phyloP scores from a whole-genome alignment of 148 eudicot genomes.

The Cornus suecica region DNA sequence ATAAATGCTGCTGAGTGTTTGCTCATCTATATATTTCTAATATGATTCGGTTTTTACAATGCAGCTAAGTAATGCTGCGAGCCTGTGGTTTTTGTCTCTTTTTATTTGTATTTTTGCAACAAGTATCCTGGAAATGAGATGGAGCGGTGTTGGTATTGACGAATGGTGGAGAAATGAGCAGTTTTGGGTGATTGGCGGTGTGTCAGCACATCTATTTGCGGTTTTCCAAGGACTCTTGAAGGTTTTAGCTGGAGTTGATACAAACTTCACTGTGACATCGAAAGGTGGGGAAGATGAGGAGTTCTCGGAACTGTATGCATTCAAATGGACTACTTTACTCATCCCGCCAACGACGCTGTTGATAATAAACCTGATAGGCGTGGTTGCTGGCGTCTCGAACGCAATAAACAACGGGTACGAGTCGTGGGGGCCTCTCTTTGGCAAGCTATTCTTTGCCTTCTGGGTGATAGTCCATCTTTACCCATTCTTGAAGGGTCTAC shows the following conservation, averaged over 20 bases:
- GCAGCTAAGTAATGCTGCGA: constrained; percentile 28
- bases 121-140: constrained; percentile 24
- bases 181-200: constrained; percentile 29
- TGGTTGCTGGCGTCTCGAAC: constrained; percentile 23
- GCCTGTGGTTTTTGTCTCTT: constrained; percentile 25
- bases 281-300: constrained; percentile 21
- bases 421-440: constrained; percentile 34
- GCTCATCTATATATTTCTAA: background rate
- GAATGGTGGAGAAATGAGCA: constrained; percentile 29
- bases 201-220: constrained; percentile 23
- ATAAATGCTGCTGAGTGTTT: constrained; percentile 4
- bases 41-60: background rate
- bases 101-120: constrained; percentile 24
- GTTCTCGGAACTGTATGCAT: constrained; percentile 24
- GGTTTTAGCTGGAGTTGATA: constrained; percentile 25
- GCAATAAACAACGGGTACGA: constrained; percentile 27
- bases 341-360: constrained; percentile 26
- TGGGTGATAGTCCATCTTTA: constrained; percentile 27
- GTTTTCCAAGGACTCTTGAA: constrained; percentile 23
- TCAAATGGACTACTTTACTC: constrained; percentile 29
- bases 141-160: constrained; percentile 23
- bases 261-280: constrained; percentile 25
- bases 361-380: constrained; percentile 26
- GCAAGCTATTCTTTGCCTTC: constrained; percentile 24
- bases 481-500: constrained; percentile 24